Evolutionary conservation across 1,284 basidiomycete genomes (phyloP).

Genomic region (Thecaphora frezii): DNA sequence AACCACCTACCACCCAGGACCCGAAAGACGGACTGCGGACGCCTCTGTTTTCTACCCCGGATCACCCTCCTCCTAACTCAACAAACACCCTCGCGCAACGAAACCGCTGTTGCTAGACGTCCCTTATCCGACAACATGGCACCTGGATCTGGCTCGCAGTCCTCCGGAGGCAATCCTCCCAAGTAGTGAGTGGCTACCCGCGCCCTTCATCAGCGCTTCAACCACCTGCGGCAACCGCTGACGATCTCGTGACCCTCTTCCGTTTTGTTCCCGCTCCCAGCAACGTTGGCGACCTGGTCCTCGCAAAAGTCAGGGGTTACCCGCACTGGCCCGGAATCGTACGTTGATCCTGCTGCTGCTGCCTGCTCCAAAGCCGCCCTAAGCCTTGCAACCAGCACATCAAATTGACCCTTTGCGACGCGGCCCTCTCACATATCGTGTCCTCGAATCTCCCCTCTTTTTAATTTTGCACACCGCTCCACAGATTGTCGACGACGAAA

Average conservation of each 20-base stretch:
- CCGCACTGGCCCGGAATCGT: slow-evolving; percentile 90
- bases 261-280: slow-evolving; percentile 7
- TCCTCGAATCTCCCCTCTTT: background rate
- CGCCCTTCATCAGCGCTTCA: background rate
- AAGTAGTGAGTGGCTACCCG: slow-evolving; percentile 15
- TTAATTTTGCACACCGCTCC: background rate
- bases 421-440: no score
- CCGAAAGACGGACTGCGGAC: no score
- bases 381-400: no score
- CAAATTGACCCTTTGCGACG: no score
- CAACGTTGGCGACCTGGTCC: slow-evolving; percentile 73
- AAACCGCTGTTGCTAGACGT: background rate
- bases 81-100: background rate
- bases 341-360: slow-evolving; percentile 53
- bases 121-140: background rate
- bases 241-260: slow-evolving; percentile 1
- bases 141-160: background rate
- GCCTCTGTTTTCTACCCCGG: no score
- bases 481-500: slow-evolving; percentile 75
- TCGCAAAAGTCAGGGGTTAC: slow-evolving; percentile 89
- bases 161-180: slow-evolving; percentile 8
- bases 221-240: background rate
- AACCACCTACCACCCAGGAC: no score
- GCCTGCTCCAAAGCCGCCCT: background rate
- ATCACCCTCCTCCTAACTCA: slow-evolving; percentile 6